phyloP scores from a whole-genome alignment of 768 basidiomycete genomes.

The Strobilomyces confusus region DNA sequence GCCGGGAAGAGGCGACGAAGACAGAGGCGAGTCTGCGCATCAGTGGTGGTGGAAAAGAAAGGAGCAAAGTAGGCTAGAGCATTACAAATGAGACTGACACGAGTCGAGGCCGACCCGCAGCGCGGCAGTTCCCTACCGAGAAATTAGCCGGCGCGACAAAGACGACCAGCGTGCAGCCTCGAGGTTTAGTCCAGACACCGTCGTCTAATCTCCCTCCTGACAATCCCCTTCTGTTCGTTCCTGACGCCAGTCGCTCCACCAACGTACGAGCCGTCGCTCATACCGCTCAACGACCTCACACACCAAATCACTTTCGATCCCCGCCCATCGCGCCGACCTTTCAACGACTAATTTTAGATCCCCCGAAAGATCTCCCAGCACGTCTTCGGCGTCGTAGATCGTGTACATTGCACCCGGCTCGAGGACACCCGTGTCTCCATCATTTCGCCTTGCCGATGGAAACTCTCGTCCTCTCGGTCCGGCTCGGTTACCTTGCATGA shows the following conservation, averaged over 20 bases:
- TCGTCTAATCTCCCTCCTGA: slow-evolving; percentile 14
- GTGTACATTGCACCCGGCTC: slow-evolving; percentile 59
- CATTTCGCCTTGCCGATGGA: slow-evolving; percentile 8
- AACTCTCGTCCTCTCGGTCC: slow-evolving; percentile 6
- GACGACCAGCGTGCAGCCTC: background rate
- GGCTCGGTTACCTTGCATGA: background rate
- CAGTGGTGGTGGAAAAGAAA: slow-evolving; percentile 23
- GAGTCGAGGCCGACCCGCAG: background rate
- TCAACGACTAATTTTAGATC: slow-evolving; percentile 50
- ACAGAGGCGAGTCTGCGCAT: slow-evolving; percentile 69
- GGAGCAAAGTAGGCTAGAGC: slow-evolving; percentile 22
- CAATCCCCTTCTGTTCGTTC: slow-evolving; percentile 3
- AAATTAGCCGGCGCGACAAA: slow-evolving; percentile 13
- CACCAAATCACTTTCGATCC: slow-evolving; percentile 51
- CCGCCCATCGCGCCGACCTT: slow-evolving; percentile 51
- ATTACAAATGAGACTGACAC: slow-evolving; percentile 36
- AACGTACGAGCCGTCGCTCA: slow-evolving; percentile 57
- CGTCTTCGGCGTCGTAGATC: slow-evolving; percentile 67
- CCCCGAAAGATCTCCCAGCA: slow-evolving; percentile 51
- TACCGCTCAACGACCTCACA: slow-evolving; percentile 55
- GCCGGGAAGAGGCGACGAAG: slow-evolving; percentile 44
- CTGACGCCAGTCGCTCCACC: slow-evolving; percentile 38
- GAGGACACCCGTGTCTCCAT: slow-evolving; percentile 11
- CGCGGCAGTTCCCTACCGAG: slow-evolving; percentile 20
- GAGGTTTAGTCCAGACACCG: background rate